phyloP scores from a whole-genome alignment of 1,139 yeast species.

The Yamadazyma trypodendri region DNA sequence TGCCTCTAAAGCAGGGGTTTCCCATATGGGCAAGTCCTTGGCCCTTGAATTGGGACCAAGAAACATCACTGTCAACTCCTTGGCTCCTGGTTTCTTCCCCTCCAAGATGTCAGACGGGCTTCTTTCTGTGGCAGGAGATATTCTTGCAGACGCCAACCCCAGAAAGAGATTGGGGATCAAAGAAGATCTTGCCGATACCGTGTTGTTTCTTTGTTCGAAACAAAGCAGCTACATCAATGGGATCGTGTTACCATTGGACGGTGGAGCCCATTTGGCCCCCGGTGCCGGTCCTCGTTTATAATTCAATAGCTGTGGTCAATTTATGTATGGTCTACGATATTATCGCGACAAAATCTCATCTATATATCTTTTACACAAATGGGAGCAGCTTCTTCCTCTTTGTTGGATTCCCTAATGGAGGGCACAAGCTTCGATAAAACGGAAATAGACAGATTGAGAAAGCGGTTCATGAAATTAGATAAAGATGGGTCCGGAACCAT shows the following conservation, averaged over 20 bases:
- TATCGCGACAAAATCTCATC: too few species aligned
- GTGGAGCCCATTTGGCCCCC: slow-evolving; percentile 49
- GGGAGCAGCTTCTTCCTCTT: slow-evolving; percentile 70
- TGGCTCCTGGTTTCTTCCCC: slow-evolving; percentile 82
- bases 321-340: too few species aligned
- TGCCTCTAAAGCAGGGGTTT: slow-evolving; percentile 77
- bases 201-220: slow-evolving; percentile 57
- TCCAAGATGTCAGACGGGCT: slow-evolving; percentile 74
- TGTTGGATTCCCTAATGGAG: slow-evolving; percentile 67
- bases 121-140: slow-evolving; percentile 53
- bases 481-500: slow-evolving; percentile 91
- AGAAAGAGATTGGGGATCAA: slow-evolving; percentile 62
- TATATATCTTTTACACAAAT: slow-evolving; percentile 24
- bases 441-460: slow-evolving; percentile 87
- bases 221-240: slow-evolving; percentile 69
- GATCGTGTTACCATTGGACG: slow-evolving; percentile 71
- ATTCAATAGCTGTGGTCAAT: neutral
- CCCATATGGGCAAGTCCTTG: slow-evolving; percentile 64
- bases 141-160: slow-evolving; percentile 54
- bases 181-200: slow-evolving; percentile 60
- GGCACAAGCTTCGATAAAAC: slow-evolving; percentile 85
- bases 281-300: slow-evolving; percentile 14
- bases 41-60: slow-evolving; percentile 66
- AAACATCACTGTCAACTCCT: slow-evolving; percentile 62
- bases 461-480: slow-evolving; percentile 93